Percentiles rank a stretch among this genome's conserved stretches.
These are phyloP conservation scores for Pseudogymnoascus sp. DNA, from an alignment of 2,329 filamentous ascomycete species.

Conservation along the genomic window DNA sequence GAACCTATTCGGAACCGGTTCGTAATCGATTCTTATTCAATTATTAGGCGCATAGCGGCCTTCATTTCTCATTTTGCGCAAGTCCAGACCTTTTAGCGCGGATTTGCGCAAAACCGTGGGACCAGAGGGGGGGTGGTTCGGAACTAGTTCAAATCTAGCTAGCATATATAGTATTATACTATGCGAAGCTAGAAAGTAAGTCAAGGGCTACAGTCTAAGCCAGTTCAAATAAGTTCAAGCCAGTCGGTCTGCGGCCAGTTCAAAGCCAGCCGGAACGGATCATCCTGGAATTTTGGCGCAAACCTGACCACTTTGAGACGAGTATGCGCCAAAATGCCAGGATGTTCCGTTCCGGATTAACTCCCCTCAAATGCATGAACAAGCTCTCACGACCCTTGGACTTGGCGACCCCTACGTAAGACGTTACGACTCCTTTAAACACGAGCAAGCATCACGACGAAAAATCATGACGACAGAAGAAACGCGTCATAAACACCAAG, in stretches of 20 bases:
- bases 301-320: neutral
- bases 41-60: neutral
- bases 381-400: neutral
- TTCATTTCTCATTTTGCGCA: neutral
- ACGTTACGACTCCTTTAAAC: neutral
- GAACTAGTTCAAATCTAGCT: neutral
- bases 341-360: neutral
- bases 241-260: too few species aligned
- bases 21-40: neutral
- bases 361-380: neutral
- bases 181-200: neutral
- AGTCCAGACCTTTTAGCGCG: neutral
- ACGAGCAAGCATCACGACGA: neutral
- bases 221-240: neutral
- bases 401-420: neutral
- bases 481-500: neutral
- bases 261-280: neutral
- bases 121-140: neutral
- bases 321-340: neutral
- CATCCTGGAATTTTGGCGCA: neutral
- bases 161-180: neutral
- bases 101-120: neutral
- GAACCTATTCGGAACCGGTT: neutral
- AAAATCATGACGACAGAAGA: neutral
- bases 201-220: neutral